Evolutionary conservation across 1,139 yeast species (phyloP).

Genomic region (Protomyces inouyei): DNA sequence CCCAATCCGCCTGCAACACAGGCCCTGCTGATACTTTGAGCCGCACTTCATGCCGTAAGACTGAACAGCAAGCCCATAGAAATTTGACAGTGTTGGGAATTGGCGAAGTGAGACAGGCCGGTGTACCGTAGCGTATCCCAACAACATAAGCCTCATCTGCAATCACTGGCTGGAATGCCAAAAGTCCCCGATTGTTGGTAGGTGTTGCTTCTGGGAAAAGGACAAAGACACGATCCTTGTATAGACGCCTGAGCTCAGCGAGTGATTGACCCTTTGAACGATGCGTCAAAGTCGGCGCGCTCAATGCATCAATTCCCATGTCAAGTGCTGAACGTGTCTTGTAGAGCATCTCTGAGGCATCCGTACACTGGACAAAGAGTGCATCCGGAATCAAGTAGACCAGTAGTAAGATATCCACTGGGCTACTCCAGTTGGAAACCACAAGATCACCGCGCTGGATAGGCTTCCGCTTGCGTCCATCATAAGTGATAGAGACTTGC

Average conservation of each 20-base stretch:
- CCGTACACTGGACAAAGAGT: slow-evolving; percentile 1
- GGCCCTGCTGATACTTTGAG: slow-evolving; percentile 10
- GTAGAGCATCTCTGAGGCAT: slow-evolving; percentile 12
- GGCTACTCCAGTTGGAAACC: slow-evolving; percentile 14
- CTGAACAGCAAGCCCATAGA: slow-evolving; percentile 15
- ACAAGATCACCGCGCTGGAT: slow-evolving; percentile 4
- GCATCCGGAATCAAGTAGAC: slow-evolving; percentile 10
- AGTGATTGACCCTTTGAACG: neutral
- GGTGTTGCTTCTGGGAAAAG: slow-evolving; percentile 24
- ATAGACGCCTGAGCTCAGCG: neutral
- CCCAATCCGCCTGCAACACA: slow-evolving; percentile 9
- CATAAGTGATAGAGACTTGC: slow-evolving; percentile 6
- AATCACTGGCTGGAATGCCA: slow-evolving; percentile 24
- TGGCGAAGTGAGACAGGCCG: slow-evolving; percentile 21
- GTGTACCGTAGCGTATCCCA: slow-evolving; percentile 16
- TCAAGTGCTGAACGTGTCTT: slow-evolving; percentile 12
- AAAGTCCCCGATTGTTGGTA: slow-evolving; percentile 23
- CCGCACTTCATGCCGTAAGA: slow-evolving; percentile 10
- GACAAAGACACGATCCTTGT: slow-evolving; percentile 3
- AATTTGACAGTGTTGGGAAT: slow-evolving; percentile 6
- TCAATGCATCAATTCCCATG: neutral
- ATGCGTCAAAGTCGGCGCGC: neutral
- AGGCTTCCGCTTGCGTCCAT: slow-evolving; percentile 3
- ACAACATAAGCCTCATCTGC: slow-evolving; percentile 11
- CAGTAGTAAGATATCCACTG: slow-evolving; percentile 12